Evolutionary conservation across 306 rosid species (phyloP).

Genomic region (Myrica gale): DNA sequence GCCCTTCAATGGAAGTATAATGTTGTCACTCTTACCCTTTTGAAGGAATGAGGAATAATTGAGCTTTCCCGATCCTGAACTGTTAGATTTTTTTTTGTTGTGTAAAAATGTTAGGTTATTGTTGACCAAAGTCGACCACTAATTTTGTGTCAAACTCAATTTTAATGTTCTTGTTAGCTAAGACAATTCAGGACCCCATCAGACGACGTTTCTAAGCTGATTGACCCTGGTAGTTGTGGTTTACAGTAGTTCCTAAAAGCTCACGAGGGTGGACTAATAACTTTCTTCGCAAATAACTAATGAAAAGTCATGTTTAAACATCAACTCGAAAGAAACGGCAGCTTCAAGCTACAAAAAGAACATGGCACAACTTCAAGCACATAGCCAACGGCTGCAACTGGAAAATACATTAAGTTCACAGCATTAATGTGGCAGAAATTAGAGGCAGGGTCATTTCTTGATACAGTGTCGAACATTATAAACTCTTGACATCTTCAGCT

Average conservation of each 20-base stretch:
- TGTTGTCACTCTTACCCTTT: too few relatives aligned
- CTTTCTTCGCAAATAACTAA: not conserved
- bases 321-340: not conserved
- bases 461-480: not conserved
- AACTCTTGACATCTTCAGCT: slow-evolving; percentile 22
- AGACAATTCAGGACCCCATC: too few relatives aligned
- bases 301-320: not conserved
- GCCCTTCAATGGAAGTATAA: too few relatives aligned
- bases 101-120: too few relatives aligned
- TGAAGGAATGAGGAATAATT: too few relatives aligned
- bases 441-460: not conserved
- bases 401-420: not conserved
- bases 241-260: not conserved
- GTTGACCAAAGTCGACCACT: too few relatives aligned
- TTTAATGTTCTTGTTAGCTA: too few relatives aligned
- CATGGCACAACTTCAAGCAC: slow-evolving; percentile 3
- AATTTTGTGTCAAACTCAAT: too few relatives aligned
- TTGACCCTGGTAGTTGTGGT: too few relatives aligned
- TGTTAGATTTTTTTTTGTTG: too few relatives aligned
- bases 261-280: not conserved
- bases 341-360: slow-evolving; percentile 1
- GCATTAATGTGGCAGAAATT: not conserved
- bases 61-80: too few relatives aligned
- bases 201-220: too few relatives aligned
- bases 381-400: not conserved